Base-by-base conservation (phyloP, 1,284 basidiomycete species). In the Lignosus rhinocerotis region DNA sequence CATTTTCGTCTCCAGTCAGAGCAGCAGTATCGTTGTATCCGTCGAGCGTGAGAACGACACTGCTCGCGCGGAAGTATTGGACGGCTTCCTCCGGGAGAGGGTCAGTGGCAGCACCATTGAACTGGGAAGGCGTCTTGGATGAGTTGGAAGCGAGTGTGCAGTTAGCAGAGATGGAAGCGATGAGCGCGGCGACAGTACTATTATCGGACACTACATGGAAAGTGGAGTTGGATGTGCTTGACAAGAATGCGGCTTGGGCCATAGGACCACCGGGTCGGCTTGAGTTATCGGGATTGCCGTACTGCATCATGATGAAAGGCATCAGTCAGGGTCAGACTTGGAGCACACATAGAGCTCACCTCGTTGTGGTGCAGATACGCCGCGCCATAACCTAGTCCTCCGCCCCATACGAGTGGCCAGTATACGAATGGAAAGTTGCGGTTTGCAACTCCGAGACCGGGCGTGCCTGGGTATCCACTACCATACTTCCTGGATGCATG, bases 21-120 rank as follows among this genome's bases (percentile, higher is more conserved):
- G 75, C 73, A 50, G 76, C 73, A 0, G 84, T 81, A 61, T 87
- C 79, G 65, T 89, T 87, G 69, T 88, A 90, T 2, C 85, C 85
- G 59, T 86, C 82, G 17, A 89, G 72, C 8, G 79, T 78, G 19
- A 87, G 73, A 6, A 75, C 79, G 31, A 82, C 78, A 51, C 76
- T 80, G 66, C 81, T 84, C 21, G 82, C 81, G 39, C 85, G 80
- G 67, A 83, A 87, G 69, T 85, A 86, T 63, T 86, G 80, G 1
- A 86, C 66, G 0, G 76, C 77, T 59, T 84, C 78, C 59, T 84
- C 83, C 0, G 84, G 83, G 36, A 73, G 71, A 2, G 80, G 79
- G 21, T 74, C 66, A 6, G 59, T 56, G 1, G 66, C 56, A 8
- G 69, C 67, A 6, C 69, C 64, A 55, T 75, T 74, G 66, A 72